A percentile compares a stretch with the other conserved stretches of the same genome.
phyloP scores from a whole-genome alignment of 1,139 yeast genomes.

The Geotrichum restrictum region DNA sequence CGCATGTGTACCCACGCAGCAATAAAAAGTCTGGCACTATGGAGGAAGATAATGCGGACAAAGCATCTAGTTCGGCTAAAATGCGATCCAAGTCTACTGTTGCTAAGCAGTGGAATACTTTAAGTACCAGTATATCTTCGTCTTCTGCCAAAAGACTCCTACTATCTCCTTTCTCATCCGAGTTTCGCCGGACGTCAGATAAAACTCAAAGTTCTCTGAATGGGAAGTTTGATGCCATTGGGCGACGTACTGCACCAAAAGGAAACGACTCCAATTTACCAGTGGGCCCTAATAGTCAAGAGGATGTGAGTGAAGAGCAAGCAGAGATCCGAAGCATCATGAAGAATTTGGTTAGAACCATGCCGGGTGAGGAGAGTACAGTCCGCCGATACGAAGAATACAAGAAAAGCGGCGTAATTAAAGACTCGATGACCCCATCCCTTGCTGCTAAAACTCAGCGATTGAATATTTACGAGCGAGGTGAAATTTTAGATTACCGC shows the following conservation, averaged over 20 bases:
- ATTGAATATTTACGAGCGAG: conserved; percentile 50
- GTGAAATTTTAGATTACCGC: conserved; percentile 47
- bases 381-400: conserved; percentile 18
- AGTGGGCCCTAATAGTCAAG: background rate
- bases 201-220: background rate
- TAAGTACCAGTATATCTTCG: conserved; percentile 10
- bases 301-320: conserved; percentile 14
- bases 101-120: conserved; percentile 18
- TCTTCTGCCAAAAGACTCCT: conserved; percentile 18
- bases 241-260: background rate
- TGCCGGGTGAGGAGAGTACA: conserved; percentile 24
- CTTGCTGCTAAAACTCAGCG: conserved; percentile 27
- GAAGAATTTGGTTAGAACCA: conserved; percentile 25
- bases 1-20: conserved; percentile 15
- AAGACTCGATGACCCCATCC: conserved; percentile 30
- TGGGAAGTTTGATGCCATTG: background rate
- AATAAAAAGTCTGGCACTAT: conserved; percentile 6
- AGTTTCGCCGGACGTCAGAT: conserved; percentile 4
- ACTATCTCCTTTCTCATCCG: conserved; percentile 18
- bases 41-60: background rate
- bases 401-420: conserved; percentile 13
- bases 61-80: conserved; percentile 2
- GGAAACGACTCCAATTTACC: background rate
- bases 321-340: conserved; percentile 25
- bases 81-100: conserved; percentile 19